phyloP scores from a whole-genome alignment of 345 rosid species.

The Citrus cavaleriei region DNA sequence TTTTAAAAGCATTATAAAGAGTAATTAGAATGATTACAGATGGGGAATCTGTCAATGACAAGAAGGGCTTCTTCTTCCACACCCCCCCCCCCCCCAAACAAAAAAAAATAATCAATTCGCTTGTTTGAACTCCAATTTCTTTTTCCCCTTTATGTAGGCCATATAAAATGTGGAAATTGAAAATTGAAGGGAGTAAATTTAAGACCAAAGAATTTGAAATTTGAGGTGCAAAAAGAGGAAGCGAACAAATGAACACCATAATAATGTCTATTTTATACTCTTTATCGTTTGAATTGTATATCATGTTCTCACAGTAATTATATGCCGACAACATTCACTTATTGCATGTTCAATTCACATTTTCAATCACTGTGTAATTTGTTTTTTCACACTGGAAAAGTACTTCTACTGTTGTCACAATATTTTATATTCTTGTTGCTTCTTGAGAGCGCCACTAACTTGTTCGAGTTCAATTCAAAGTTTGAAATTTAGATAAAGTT shows the following conservation, averaged over 20 bases:
- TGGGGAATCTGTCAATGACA: neutral
- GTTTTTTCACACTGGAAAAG: neutral
- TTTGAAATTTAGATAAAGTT: neutral
- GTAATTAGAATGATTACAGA: neutral
- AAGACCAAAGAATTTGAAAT: neutral
- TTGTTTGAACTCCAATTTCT: too few species aligned
- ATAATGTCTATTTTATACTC: too few species aligned
- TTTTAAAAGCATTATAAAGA: neutral
- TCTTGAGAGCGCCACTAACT: neutral
- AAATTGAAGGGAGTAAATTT: neutral
- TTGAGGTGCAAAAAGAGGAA: neutral
- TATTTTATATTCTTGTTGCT: neutral
- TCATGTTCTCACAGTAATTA: too few species aligned
- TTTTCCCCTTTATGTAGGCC: neutral
- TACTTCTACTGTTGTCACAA: neutral
- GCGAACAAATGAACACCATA: constrained; percentile 3
- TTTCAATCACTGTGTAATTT: neutral
- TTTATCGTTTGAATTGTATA: too few species aligned
- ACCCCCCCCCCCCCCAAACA: too few species aligned
- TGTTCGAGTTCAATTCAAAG: neutral
- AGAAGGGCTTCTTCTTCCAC: neutral
- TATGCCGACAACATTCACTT: too few species aligned
- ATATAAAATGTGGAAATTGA: too few species aligned
- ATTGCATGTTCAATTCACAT: neutral
- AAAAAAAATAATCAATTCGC: neutral